Base-by-base conservation (phyloP, 768 basidiomycete genomes). In the Fibroporia radiculosa region DNA sequence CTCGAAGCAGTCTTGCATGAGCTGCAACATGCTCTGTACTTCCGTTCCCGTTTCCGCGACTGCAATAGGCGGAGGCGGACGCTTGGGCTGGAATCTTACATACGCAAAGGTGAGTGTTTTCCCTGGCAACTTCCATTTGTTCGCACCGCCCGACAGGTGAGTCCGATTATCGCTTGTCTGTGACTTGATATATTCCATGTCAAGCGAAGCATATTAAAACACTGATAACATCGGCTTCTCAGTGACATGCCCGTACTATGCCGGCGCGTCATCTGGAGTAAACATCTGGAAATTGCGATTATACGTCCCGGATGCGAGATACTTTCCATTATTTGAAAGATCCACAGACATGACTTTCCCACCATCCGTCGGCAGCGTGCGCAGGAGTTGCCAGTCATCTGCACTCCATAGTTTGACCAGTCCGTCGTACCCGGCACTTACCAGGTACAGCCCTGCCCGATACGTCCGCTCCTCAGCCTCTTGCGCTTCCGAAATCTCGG, bases 271-370 rank as follows among this genome's bases (percentile, higher is more conserved):
- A 53, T 92, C 90, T 3, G 85, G 83, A 6, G 88, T 80, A 63
- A 89, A 97, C 47, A 97, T 69, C 61, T 97, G 93, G 74, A 91
- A 96, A 65, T 87, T 92, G 48, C 93, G 75, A 65, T 91, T 93
- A 62, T 90, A 95, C 34, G 90, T 93, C 28, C 93, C 93, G 4
- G 85, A 86, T 3, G 83, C 93, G 34, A 96, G 74, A 59, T 89
- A 73, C 56, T 80, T 81, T 11, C 82, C 89, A 61, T 95, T 90
- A 43, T 73, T 73, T 22, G 83, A 80, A 18, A 98, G 73, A 61
- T 99, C 96, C 8, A 97, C 93, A 6, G 88, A 90, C 96, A 98
- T 99, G 48, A 97, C 93, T 65, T 97, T 98, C n/a, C 93, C 92
- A 22, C 86, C 84, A 59, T 98, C 95, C 18, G 92, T 93, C 41